Conservation (phyloP, 2,329 filamentous ascomycete species). For the Pseudopithomyces maydicus region DNA sequence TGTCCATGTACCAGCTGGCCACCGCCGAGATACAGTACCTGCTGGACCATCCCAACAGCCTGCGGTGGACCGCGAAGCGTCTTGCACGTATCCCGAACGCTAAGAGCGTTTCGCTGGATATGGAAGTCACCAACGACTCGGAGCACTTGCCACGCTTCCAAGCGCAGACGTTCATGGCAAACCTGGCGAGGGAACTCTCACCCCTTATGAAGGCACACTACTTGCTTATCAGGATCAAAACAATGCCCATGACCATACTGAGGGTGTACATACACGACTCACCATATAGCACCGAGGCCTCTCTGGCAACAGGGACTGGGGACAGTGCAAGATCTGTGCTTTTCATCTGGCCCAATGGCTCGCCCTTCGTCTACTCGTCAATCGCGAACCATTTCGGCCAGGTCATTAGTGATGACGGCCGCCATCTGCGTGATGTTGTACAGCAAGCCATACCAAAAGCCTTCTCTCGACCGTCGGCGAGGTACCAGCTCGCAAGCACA, state of each 20-base stretch:
- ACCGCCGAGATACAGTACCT: slow-evolving; percentile 60
- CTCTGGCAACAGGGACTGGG: slow-evolving; percentile 38
- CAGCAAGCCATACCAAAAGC: slow-evolving; percentile 82
- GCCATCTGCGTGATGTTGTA: slow-evolving; percentile 71
- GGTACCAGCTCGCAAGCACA: slow-evolving; percentile 72
- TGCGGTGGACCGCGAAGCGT: slow-evolving; percentile 60
- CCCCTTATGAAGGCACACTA: slow-evolving; percentile 85
- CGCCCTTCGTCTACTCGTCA: slow-evolving; percentile 73
- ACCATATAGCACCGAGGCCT: slow-evolving; percentile 68
- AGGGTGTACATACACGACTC: slow-evolving; percentile 81
- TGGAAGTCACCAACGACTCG: slow-evolving; percentile 47
- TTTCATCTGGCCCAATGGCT: slow-evolving; percentile 80
- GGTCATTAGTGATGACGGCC: slow-evolving; percentile 38
- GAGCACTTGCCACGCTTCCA: slow-evolving; percentile 71
- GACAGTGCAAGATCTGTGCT: slow-evolving; percentile 75
- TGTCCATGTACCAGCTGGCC: slow-evolving; percentile 60
- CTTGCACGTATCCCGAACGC: slow-evolving; percentile 44
- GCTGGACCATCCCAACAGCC: slow-evolving; percentile 56
- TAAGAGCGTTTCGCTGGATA: slow-evolving; percentile 29
- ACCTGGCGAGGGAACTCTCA: slow-evolving; percentile 74
- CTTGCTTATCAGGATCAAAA: slow-evolving; percentile 73
- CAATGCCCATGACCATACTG: slow-evolving; percentile 73
- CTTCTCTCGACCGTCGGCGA: slow-evolving; percentile 73
- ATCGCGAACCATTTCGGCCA: slow-evolving; percentile 50
- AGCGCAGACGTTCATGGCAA: slow-evolving; percentile 77